Percentiles rank a stretch among this genome's conserved stretches.
Evolutionary conservation across 2,329 filamentous ascomycete species (phyloP).

Genomic region (Colletotrichum sp.): DNA sequence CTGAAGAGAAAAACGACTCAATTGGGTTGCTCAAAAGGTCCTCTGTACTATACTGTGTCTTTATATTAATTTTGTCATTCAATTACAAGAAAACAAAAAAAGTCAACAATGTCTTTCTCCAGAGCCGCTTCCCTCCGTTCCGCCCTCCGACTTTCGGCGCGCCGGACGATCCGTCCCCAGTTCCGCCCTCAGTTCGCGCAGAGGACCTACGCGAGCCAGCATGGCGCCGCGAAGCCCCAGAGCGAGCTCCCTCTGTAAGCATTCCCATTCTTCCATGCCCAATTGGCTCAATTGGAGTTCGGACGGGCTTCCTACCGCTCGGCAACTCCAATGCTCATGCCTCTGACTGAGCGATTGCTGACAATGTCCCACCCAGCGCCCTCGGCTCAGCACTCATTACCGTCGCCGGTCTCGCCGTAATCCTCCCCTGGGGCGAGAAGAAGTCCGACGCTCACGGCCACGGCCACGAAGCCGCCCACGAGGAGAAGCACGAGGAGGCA

Average conservation of each 20-base stretch:
- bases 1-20: background rate
- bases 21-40: background rate
- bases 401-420: slow-evolving; percentile 10
- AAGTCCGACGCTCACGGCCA: slow-evolving; percentile 4
- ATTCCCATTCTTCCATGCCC: background rate
- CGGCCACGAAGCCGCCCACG: slow-evolving; percentile 3
- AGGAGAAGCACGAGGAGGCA: slow-evolving; percentile 9
- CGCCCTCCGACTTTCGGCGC: slow-evolving; percentile 16
- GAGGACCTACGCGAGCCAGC: slow-evolving; percentile 20
- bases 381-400: slow-evolving; percentile 7
- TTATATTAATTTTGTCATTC: background rate
- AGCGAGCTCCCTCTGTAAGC: slow-evolving; percentile 17
- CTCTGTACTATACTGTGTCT: background rate
- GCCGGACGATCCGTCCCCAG: slow-evolving; percentile 16
- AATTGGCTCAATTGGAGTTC: background rate
- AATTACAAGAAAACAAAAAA: background rate
- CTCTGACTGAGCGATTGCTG: background rate
- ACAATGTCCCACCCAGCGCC: background rate
- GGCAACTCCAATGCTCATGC: background rate
- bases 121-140: slow-evolving; percentile 13
- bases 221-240: slow-evolving; percentile 15
- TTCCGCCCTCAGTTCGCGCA: slow-evolving; percentile 9
- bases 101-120: slow-evolving; percentile 6
- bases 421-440: slow-evolving; percentile 7
- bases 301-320: background rate